Base-by-base conservation (phyloP, 768 basidiomycete species). In the Phanerochaete sordida region DNA sequence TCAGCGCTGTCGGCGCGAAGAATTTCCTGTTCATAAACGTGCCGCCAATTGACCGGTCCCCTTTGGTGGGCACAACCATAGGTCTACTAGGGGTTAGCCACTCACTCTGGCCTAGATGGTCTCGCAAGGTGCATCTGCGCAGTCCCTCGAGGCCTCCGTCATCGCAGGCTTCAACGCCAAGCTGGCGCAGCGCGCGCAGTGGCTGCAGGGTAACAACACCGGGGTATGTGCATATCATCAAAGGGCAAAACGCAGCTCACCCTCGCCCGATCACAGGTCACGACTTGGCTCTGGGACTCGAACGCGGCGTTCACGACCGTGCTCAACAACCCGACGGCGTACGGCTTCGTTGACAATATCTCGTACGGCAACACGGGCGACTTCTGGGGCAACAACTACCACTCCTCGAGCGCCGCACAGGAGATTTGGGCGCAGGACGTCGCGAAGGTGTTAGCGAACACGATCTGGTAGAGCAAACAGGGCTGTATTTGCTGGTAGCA, bases 1-100 rank as follows among this genome's bases (percentile, higher is more conserved):
- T 58, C 52, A 82, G 81, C 73, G 72, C 75, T 43, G 77, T 70
- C 27, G 87, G 87, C 19, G 87, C 79, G 8, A 75, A 86, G 37
- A 83, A 83, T 57, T 87, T 86, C 73, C 71, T 86, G 19, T 83
- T 86, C 72, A 74, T 86, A 54, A 85, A 81, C 31, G 84, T 87
- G 16, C 85, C 85, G 2, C 84, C 84, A 1, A 74, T 78, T n/a
- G 72, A 86, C 54, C 75, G 83, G 31, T 77, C 84, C 3, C 85
- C 85, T 71, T 70, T 86, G 60, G 82, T 83, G 73, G 72, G 62
- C 77, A 70, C 77, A n/a, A 74, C 74, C 72, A 55, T 11, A 5
- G 23, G 19, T 11, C 7, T 47, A 21, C 35, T 11, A 12, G 16
- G 8, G 47, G 19, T n/a, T 35, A 26, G 21, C 19, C 33, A 53